Conservation (phyloP, 371 early-diverging fungal genomes). For the Polyrhizophydium stewartii region DNA sequence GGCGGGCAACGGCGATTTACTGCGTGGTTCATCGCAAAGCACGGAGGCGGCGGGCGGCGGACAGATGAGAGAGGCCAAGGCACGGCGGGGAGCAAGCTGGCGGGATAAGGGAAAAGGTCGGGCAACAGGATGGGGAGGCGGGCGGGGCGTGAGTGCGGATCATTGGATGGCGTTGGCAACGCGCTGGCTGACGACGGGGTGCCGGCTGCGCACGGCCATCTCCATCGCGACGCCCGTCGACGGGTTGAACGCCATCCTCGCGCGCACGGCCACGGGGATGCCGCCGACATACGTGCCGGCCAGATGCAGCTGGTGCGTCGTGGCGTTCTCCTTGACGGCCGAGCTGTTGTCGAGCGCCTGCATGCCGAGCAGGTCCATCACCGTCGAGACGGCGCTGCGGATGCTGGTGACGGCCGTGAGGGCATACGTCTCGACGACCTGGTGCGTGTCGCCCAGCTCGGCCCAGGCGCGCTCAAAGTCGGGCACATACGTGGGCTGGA, state of each 20-base stretch:
- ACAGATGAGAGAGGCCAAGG: too few relatives aligned
- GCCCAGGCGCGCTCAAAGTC: constrained; percentile 79
- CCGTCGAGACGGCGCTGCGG: constrained; percentile 57
- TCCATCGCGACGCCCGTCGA: constrained; percentile 88
- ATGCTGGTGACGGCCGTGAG: constrained; percentile 61
- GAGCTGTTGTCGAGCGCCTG: constrained; percentile 66
- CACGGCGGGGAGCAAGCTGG: too few relatives aligned
- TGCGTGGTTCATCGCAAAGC: too few relatives aligned
- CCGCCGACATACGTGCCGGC: constrained; percentile 85
- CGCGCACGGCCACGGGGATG: constrained; percentile 65
- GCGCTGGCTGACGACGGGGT: constrained; percentile 62
- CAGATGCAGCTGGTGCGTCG: constrained; percentile 80
- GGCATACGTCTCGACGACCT: constrained; percentile 83
- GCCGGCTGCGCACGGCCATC: constrained; percentile 74
- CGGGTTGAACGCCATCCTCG: constrained; percentile 83
- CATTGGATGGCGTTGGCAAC: constrained; percentile 45
- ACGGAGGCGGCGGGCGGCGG: too few relatives aligned
- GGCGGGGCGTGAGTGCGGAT: too few relatives aligned
- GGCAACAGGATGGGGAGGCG: too few relatives aligned
- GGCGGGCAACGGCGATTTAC: too few relatives aligned
- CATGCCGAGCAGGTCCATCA: constrained; percentile 81
- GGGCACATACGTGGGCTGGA: constrained; percentile 76
- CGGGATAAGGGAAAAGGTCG: too few relatives aligned
- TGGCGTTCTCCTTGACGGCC: constrained; percentile 59
- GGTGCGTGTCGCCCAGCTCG: constrained; percentile 54